These are phyloP conservation scores for Hypoxylon sp. DNA, from an alignment of 2,329 filamentous ascomycete genomes.

Conservation along the genomic window DNA sequence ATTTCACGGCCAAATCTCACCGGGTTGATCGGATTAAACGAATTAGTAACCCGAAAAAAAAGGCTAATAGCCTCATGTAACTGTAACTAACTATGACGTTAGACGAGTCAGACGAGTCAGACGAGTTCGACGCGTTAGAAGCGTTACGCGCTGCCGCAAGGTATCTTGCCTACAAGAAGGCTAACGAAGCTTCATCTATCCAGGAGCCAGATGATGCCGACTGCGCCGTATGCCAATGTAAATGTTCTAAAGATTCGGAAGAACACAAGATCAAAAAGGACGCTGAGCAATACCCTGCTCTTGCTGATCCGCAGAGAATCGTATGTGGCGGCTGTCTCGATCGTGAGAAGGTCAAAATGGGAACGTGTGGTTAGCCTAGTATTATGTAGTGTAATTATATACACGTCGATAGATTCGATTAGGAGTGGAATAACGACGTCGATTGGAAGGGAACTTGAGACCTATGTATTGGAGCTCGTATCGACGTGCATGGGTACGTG, in stretches of 20 bases:
- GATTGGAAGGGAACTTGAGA: neutral
- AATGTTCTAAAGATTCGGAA: conserved; percentile 20
- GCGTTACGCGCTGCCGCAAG: too few relatives aligned
- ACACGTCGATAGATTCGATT: neutral
- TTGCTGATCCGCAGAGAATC: conserved; percentile 8
- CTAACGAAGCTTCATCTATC: neutral
- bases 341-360: conserved; percentile 15
- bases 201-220: neutral
- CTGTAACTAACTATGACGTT: too few relatives aligned
- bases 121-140: too few relatives aligned
- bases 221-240: conserved; percentile 7
- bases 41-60: neutral
- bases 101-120: too few relatives aligned
- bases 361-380: conserved; percentile 21
- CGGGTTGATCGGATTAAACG: neutral
- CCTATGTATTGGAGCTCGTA: too few relatives aligned
- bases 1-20: neutral
- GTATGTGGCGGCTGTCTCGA: conserved; percentile 38
- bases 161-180: neutral
- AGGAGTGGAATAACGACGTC: neutral
- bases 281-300: neutral
- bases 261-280: too few relatives aligned
- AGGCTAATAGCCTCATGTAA: too few relatives aligned
- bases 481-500: neutral
- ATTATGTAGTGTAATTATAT: neutral